Evolutionary conservation across 805 yeast genomes (phyloP).

Genomic region (Candida germanica): DNA sequence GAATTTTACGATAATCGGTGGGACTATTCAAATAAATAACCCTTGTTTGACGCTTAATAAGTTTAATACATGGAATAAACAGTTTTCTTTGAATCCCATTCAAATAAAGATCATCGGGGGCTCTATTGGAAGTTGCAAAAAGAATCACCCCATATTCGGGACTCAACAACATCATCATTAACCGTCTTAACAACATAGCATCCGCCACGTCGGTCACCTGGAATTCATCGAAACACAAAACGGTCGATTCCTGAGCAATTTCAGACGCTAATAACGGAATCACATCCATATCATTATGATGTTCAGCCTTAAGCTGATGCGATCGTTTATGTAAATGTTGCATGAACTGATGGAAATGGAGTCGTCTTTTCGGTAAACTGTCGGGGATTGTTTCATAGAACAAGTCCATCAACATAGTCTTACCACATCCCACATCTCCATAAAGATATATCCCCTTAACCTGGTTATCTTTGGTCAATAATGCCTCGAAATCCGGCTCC

Average conservation of each 20-base stretch:
- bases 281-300: conserved; percentile 66
- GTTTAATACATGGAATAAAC: conserved; percentile 87
- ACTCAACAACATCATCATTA: conserved; percentile 62
- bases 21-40: conserved; percentile 86
- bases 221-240: conserved; percentile 93
- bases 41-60: conserved; percentile 67
- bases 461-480: conserved; percentile 23
- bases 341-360: conserved; percentile 98
- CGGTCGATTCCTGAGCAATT: conserved; percentile 69
- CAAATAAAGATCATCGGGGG: conserved; percentile 88
- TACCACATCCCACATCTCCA: conserved; percentile 98
- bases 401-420: conserved; percentile 96
- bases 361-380: conserved; percentile 71
- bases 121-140: conserved; percentile 92
- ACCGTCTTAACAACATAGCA: conserved; percentile 88
- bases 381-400: conserved; percentile 81
- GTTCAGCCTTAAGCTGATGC: conserved; percentile 65
- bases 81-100: conserved; percentile 93
- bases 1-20: conserved; percentile 88
- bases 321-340: conserved; percentile 85
- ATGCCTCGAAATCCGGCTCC: conserved; percentile 9
- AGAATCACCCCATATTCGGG: conserved; percentile 79
- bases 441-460: conserved; percentile 86
- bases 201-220: conserved; percentile 99
- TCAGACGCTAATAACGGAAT: conserved; percentile 83